phyloP scores from a whole-genome alignment of 2,329 filamentous ascomycete genomes.

The Neofusicoccum sp. region DNA sequence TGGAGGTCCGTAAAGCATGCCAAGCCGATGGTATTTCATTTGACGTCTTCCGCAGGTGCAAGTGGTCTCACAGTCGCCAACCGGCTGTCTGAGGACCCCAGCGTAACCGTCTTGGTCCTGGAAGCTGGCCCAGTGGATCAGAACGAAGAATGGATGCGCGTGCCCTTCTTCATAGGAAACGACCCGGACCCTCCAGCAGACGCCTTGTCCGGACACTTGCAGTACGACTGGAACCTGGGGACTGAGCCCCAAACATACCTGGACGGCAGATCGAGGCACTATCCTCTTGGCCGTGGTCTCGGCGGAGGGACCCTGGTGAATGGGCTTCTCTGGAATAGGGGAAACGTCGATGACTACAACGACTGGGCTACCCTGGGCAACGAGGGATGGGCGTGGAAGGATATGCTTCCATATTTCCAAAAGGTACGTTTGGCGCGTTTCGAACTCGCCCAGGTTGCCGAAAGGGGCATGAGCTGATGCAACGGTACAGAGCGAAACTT shows the following conservation, averaged over 20 bases:
- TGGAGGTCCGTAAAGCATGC: neutral
- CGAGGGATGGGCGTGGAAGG: conserved; percentile 33
- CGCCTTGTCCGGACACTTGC: conserved; percentile 30
- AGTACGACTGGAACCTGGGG: conserved; percentile 36
- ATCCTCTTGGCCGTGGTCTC: conserved; percentile 21
- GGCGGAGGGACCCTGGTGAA: conserved; percentile 25
- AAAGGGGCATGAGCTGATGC: neutral
- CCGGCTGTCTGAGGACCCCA: conserved; percentile 32
- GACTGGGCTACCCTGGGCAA: conserved; percentile 23
- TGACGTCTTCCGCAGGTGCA: neutral
- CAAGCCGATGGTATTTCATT: neutral
- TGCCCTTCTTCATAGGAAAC: conserved; percentile 15
- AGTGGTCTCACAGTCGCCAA: conserved; percentile 27
- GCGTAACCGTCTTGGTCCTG: conserved; percentile 31
- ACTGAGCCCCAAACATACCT: conserved; percentile 31
- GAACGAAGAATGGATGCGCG: conserved; percentile 25
- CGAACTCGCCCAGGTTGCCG: neutral
- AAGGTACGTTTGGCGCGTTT: conserved; percentile 26
- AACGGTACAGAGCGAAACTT: conserved; percentile 28
- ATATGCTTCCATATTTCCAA: conserved; percentile 35
- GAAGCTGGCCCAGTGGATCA: conserved; percentile 34
- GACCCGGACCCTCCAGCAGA: conserved; percentile 29
- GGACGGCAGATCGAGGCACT: neutral
- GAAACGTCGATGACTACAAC: conserved; percentile 22
- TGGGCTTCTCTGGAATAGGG: conserved; percentile 20